Conservation (phyloP, 805 yeast species). For the Pichia exigua region DNA sequence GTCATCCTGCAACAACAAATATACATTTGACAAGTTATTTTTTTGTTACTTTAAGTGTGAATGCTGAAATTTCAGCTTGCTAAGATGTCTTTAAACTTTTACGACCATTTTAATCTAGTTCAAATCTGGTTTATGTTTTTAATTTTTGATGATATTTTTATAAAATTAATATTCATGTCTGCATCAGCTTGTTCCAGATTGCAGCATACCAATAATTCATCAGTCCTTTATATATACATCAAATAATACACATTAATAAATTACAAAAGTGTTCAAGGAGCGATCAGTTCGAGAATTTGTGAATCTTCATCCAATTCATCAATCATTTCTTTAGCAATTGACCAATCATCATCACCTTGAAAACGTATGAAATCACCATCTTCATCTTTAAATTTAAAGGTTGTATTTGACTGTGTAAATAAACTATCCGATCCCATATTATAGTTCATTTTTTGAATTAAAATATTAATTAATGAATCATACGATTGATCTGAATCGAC, state of each 20-base stretch:
- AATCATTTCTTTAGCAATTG: conserved; percentile 68
- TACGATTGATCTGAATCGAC: conserved; percentile 34
- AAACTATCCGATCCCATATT: conserved; percentile 43
- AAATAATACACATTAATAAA: background rate
- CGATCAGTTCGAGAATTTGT: conserved; percentile 15
- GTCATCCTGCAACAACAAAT: too few species aligned
- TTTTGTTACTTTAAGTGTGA: too few species aligned
- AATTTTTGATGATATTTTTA: too few species aligned
- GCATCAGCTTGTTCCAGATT: too few species aligned
- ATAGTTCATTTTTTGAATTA: conserved; percentile 43
- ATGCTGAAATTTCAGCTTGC: too few species aligned
- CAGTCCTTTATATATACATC: background rate
- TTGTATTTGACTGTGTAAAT: conserved; percentile 14
- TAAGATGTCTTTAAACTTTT: too few species aligned
- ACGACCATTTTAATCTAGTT: too few species aligned
- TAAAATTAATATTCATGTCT: too few species aligned
- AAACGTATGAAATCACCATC: conserved; percentile 90
- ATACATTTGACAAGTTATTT: too few species aligned
- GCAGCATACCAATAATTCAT: too few species aligned
- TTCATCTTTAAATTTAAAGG: conserved; percentile 70
- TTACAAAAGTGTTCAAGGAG: background rate
- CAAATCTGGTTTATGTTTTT: too few species aligned
- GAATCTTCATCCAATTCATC: conserved; percentile 42
- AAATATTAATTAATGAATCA: conserved; percentile 32
- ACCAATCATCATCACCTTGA: conserved; percentile 83